phyloP scores from a whole-genome alignment of 2,329 filamentous ascomycete genomes.

The Myriosclerotinia scirpicola region DNA sequence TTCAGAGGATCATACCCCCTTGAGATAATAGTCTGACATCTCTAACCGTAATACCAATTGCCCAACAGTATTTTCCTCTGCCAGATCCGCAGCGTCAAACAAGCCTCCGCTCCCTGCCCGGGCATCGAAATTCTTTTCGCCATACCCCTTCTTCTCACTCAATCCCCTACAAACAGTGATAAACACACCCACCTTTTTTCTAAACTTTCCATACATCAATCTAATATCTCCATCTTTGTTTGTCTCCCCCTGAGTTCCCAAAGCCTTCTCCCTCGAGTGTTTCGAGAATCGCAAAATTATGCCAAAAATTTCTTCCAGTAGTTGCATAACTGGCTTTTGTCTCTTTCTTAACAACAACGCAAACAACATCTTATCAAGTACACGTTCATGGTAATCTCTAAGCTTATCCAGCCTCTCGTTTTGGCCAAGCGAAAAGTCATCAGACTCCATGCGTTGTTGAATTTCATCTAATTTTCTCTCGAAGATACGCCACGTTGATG shows the following conservation, averaged over 20 bases:
- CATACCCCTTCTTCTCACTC: conserved; percentile 57
- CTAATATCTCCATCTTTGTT: conserved; percentile 43
- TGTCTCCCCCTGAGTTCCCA: conserved; percentile 37
- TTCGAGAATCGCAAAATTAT: conserved; percentile 71
- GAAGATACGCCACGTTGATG: conserved; percentile 70
- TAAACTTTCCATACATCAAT: conserved; percentile 63
- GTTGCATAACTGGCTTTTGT: conserved; percentile 68
- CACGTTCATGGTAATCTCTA: conserved; percentile 67
- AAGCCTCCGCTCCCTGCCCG: conserved; percentile 37
- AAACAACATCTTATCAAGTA: conserved; percentile 73
- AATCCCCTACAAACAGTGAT: conserved; percentile 68
- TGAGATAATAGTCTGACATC: conserved; percentile 64
- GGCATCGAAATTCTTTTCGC: conserved; percentile 39
- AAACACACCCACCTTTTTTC: conserved; percentile 72
- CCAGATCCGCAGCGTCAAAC: conserved; percentile 43
- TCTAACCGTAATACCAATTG: conserved; percentile 69
- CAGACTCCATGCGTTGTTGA: conserved; percentile 54
- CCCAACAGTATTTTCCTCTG: conserved; percentile 61
- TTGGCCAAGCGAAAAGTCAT: conserved; percentile 44
- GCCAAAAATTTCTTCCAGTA: conserved; percentile 76
- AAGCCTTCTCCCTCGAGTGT: conserved; percentile 45
- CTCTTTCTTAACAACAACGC: conserved; percentile 71
- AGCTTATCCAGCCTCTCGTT: conserved; percentile 65
- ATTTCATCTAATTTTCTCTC: conserved; percentile 63
- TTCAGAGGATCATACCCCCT: conserved; percentile 13